phyloP scores from a whole-genome alignment of 768 basidiomycete genomes.

The Lactarius hatsudake region DNA sequence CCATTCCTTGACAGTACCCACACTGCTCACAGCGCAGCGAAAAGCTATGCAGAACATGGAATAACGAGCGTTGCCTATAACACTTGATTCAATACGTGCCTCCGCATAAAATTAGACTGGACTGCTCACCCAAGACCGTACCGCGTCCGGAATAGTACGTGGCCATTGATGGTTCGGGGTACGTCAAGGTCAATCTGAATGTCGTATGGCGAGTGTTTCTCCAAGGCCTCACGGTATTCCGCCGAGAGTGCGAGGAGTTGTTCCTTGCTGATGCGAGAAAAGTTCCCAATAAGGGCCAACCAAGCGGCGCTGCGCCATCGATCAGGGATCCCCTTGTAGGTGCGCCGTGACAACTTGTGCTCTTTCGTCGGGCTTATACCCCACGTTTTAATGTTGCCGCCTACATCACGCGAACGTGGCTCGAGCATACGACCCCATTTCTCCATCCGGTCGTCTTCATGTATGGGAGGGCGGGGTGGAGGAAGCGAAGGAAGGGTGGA shows the following conservation, averaged over 20 bases:
- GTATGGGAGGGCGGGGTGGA: constrained; percentile 44
- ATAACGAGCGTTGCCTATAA: constrained; percentile 84
- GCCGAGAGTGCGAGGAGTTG: constrained; percentile 44
- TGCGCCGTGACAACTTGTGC: constrained; percentile 65
- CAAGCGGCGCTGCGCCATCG: constrained; percentile 93
- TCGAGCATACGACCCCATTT: constrained; percentile 95
- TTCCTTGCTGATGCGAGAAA: constrained; percentile 44
- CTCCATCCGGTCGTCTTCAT: constrained; percentile 72
- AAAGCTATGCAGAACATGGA: constrained; percentile 88
- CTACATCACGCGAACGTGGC: constrained; percentile 63
- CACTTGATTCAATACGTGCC: neutral
- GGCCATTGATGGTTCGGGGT: constrained; percentile 91
- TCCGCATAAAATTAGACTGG: neutral
- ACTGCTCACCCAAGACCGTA: constrained; percentile 87
- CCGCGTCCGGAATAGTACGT: constrained; percentile 90
- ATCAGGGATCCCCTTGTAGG: constrained; percentile 96
- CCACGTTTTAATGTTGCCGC: constrained; percentile 79
- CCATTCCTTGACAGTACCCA: constrained; percentile 99
- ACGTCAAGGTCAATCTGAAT: constrained; percentile 98
- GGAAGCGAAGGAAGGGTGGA: constrained; percentile 47
- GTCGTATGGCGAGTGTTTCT: constrained; percentile 84
- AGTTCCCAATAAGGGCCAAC: constrained; percentile 72
- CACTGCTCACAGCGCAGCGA: constrained; percentile 81
- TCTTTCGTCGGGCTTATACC: constrained; percentile 65
- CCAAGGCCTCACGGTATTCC: constrained; percentile 62